Conservation (phyloP, 2,329 filamentous ascomycete genomes). For the Waltergamsia citrina region DNA sequence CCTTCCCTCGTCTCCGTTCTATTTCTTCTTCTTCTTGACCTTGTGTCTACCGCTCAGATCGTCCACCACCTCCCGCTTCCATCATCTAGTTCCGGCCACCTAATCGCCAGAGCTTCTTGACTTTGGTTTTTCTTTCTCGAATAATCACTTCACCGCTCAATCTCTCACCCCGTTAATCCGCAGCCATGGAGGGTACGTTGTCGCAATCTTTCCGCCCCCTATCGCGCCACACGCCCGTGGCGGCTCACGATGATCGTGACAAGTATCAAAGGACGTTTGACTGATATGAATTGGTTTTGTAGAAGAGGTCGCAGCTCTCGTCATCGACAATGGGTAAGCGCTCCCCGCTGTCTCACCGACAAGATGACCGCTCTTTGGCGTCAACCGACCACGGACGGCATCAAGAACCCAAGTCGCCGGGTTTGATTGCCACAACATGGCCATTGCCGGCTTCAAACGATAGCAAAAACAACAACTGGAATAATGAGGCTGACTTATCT, state of each 20-base stretch:
- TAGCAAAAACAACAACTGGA: constrained; percentile 3
- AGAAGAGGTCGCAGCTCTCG: constrained; percentile 99
- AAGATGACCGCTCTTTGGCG: constrained; percentile 8
- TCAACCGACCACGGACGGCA: too few species aligned
- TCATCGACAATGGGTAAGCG: constrained; percentile 99
- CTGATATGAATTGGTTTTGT: constrained; percentile 36
- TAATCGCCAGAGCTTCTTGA: constrained; percentile 13
- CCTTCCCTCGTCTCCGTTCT: constrained; percentile 21
- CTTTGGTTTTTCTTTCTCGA: constrained; percentile 8
- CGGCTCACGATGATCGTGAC: constrained; percentile 6
- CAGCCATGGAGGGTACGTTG: constrained; percentile 47
- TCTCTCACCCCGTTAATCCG: constrained; percentile 22
- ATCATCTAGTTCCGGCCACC: constrained; percentile 10
- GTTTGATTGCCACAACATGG: not conserved
- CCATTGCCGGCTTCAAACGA: not conserved
- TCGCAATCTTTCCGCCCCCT: constrained; percentile 1
- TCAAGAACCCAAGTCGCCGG: not conserved
- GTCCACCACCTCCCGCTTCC: constrained; percentile 8
- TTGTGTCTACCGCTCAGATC: constrained; percentile 1
- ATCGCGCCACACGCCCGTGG: constrained; percentile 3
- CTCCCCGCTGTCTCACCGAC: constrained; percentile 24
- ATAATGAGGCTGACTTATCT: constrained; percentile 26
- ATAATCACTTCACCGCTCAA: constrained; percentile 5
- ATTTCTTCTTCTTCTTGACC: constrained; percentile 15
- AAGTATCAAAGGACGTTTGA: constrained; percentile 11